Base-by-base conservation (phyloP, 192 early-diverging fungal genomes). In the Entophlyctis helioformis region DNA sequence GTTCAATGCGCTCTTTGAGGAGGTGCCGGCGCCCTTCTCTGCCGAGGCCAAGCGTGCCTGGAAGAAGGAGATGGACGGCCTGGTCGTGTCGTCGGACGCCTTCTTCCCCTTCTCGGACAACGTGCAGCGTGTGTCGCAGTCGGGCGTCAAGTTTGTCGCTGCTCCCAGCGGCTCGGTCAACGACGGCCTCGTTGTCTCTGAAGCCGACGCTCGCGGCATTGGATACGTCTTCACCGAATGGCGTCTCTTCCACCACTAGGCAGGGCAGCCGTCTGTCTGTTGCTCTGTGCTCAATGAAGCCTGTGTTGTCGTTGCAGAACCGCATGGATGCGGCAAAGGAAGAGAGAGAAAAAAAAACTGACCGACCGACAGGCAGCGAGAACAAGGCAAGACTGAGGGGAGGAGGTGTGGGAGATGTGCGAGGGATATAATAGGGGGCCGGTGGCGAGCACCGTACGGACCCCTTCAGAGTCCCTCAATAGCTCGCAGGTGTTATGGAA, bases 81-180 rank as follows among this genome's bases (percentile, higher is more conserved):
- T 96, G 18, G 86, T 87, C 9, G 65, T 98, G 15, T 78, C 84
- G 2, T 91, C 87, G n/a, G 95, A 98, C 61, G 95, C 95, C 22
- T 98, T 98, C 80, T 98, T 98, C 86, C 95, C 95, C 48, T 98
- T 98, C 78, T 71, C 84, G 3, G 95, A 98, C 69, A 96, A 93
- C 54, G 69, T 98, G 39, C 82, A 89, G 53, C 71, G 95, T 37
- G 92, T 80, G 22, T 67, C 71, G 28, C 66, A 80, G 62, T 81
- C 81, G 21, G 95, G 95, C 49, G 95, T 90, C 46, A 64, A 72
- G 50, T 87, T 71, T 51, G 72, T 98, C 53, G 92, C 89, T 48
- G 91, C 89, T 20, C 89, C 95, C 16, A 80, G 78, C 49, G 95
- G 95, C 36, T 85, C 82, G 26, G 86, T 98, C 49, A 78, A 82